These are phyloP conservation scores for Trichoderma parareesei DNA, from an alignment of 495 filamentous ascomycete species.

Conservation along the genomic window DNA sequence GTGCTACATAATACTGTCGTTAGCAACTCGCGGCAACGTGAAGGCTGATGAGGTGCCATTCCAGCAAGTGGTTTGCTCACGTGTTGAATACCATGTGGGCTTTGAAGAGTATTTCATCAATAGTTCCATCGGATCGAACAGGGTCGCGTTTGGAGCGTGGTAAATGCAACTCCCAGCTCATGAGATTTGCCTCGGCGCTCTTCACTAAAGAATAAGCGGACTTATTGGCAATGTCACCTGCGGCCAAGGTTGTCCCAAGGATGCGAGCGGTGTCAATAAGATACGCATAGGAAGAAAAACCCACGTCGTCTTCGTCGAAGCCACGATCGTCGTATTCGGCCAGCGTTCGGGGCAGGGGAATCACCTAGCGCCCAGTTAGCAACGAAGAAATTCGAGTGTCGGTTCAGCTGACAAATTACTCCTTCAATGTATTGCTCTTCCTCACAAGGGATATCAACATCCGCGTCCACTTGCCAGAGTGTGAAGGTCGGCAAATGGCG, in stretches of 20 bases:
- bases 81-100: constrained; percentile 47
- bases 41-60: neutral
- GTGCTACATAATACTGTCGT: neutral
- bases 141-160: constrained; percentile 51
- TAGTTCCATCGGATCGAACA: constrained; percentile 41
- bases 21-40: neutral
- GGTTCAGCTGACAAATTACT: constrained; percentile 19
- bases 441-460: constrained; percentile 52
- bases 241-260: constrained; percentile 1
- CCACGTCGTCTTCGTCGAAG: constrained; percentile 38
- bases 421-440: constrained; percentile 46
- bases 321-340: constrained; percentile 49
- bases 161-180: constrained; percentile 54
- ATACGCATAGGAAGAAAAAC: constrained; percentile 56
- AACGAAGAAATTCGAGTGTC: neutral
- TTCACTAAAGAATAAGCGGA: neutral
- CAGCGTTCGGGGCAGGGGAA: constrained; percentile 42
- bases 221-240: neutral
- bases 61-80: neutral
- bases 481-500: constrained; percentile 28
- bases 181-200: constrained; percentile 44
- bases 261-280: constrained; percentile 24
- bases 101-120: constrained; percentile 63
- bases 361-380: constrained; percentile 26
- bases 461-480: constrained; percentile 30